Evolutionary conservation across 2,329 filamentous ascomycete genomes (phyloP).

Genomic region (Calonectria pseudoreteaudii): DNA sequence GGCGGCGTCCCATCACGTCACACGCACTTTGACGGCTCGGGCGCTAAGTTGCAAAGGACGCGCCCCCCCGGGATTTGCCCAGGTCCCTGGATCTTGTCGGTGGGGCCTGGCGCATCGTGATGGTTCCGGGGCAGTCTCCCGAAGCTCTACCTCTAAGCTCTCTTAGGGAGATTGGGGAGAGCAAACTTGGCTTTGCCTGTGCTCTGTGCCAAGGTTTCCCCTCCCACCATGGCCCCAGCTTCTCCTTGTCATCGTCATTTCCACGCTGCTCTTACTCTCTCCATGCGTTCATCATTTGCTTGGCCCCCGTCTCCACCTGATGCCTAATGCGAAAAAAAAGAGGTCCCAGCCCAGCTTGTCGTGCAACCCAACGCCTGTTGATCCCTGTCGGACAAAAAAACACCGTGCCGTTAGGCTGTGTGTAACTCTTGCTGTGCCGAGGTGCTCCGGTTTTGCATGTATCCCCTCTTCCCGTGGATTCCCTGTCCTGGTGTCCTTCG

Average conservation of each 20-base stretch:
- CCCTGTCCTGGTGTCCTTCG: background rate
- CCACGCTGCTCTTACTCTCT: background rate
- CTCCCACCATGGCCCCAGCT: background rate
- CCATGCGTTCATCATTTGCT: slow-evolving; percentile 1
- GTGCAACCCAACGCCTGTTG: background rate
- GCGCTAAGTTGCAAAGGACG: slow-evolving; percentile 8
- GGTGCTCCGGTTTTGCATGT: background rate
- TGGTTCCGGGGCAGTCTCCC: background rate
- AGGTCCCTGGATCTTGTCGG: slow-evolving; percentile 4
- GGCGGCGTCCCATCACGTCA: slow-evolving; percentile 2
- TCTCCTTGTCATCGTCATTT: background rate
- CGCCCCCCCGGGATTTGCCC: background rate
- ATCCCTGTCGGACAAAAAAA: background rate
- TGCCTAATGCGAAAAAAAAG: background rate
- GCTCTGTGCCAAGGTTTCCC: background rate
- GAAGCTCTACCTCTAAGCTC: background rate
- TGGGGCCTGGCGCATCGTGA: slow-evolving; percentile 1
- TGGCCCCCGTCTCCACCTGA: background rate
- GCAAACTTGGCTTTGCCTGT: background rate
- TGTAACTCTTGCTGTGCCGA: background rate
- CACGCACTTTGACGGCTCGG: slow-evolving; percentile 11
- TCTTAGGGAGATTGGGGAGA: background rate
- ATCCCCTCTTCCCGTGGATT: background rate
- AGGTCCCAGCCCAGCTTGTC: background rate
- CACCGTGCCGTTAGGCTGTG: background rate